These are phyloP conservation scores for Peronospora belbahrii DNA, from an alignment of 352 stramenopile species.

Conservation along the genomic window DNA sequence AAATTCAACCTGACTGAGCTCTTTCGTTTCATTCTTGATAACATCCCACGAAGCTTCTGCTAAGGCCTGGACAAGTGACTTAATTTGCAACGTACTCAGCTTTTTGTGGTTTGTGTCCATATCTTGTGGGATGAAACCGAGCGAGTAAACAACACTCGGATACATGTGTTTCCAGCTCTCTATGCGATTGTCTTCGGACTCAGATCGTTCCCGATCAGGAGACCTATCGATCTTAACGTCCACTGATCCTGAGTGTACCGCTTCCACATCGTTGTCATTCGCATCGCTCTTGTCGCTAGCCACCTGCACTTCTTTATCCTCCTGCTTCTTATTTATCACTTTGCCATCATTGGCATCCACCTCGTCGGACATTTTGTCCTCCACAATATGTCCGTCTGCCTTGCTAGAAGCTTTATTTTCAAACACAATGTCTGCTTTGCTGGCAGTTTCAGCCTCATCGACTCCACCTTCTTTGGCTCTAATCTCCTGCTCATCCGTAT, in stretches of 20 bases:
- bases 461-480: neutral
- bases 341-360: constrained; percentile 1
- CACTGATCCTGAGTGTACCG: neutral
- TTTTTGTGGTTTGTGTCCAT: constrained; percentile 41
- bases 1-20: constrained; percentile 61
- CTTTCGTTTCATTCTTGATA: constrained; percentile 32
- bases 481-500: constrained; percentile 5
- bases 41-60: constrained; percentile 63
- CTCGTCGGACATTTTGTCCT: neutral
- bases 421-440: constrained; percentile 7
- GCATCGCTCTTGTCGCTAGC: neutral
- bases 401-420: neutral
- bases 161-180: constrained; percentile 61
- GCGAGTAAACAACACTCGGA: constrained; percentile 52
- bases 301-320: neutral
- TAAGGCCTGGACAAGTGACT: constrained; percentile 76
- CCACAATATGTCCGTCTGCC: neutral
- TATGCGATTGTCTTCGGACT: constrained; percentile 6
- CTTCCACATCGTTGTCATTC: constrained; percentile 1
- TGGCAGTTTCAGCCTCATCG: constrained; percentile 7
- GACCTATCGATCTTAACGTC: constrained; percentile 1
- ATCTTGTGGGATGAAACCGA: constrained; percentile 55
- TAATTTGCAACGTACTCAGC: constrained; percentile 76
- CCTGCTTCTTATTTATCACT: neutral
- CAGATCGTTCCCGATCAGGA: constrained; percentile 5